Conservation (phyloP, 768 basidiomycete genomes). For the Mycena rebaudengoi region DNA sequence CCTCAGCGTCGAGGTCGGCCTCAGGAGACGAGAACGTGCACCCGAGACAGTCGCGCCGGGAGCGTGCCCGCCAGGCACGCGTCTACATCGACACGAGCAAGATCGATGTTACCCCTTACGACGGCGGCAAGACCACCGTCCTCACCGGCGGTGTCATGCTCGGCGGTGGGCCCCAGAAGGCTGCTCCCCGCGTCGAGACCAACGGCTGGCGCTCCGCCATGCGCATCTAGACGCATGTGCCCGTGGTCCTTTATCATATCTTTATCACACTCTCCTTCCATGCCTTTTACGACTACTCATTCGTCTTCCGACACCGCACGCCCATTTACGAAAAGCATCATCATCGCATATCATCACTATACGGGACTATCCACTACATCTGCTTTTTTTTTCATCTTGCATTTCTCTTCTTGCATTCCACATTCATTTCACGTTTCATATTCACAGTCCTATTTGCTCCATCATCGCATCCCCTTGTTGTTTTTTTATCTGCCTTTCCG, state of each 20-base stretch:
- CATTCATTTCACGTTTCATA: too few relatives aligned
- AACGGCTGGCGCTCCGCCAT: constrained; percentile 64
- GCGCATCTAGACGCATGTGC: constrained; percentile 50
- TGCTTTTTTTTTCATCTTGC: too few relatives aligned
- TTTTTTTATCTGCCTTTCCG: too few relatives aligned
- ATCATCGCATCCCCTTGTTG: too few relatives aligned
- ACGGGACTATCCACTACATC: too few relatives aligned
- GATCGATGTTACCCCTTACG: constrained; percentile 85
- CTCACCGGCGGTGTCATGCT: constrained; percentile 91
- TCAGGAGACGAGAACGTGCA: constrained; percentile 35
- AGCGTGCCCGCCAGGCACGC: constrained; percentile 71
- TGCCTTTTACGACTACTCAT: constrained; percentile 28
- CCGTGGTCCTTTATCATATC: constrained; percentile 15
- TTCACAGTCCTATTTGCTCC: too few relatives aligned
- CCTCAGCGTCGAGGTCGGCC: constrained; percentile 54
- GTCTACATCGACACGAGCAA: constrained; percentile 80
- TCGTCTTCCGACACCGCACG: too few relatives aligned
- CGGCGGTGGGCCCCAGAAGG: constrained; percentile 56
- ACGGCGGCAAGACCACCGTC: constrained; percentile 89
- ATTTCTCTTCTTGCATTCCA: too few relatives aligned
- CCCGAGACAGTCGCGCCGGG: constrained; percentile 69
- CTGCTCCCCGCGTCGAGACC: constrained; percentile 21
- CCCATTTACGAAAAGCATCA: too few relatives aligned
- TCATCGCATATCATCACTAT: too few relatives aligned
- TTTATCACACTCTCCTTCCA: constrained; percentile 20